Base-by-base conservation (phyloP, 1,284 basidiomycete genomes). In the Kalmanozyma brasiliensis region DNA sequence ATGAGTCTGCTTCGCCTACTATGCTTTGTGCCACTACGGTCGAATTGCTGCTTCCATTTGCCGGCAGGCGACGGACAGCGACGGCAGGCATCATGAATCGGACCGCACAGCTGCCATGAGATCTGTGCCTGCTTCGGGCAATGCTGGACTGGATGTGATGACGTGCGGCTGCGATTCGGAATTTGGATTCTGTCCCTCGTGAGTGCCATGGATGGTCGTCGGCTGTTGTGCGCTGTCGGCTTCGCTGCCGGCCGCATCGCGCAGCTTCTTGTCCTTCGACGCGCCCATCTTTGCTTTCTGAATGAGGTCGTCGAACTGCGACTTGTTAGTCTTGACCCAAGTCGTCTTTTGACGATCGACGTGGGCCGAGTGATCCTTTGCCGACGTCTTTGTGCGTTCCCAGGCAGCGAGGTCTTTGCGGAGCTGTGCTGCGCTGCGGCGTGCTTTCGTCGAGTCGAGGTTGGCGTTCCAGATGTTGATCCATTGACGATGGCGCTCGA, bases 401-500 rank as follows among this genome's bases (percentile, higher is more conserved):
- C 76, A 79, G 7, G 67, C 64, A 2, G 38, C 35, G 9, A 81
- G 61, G 19, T 73, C 67, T 19, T 60, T 63, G 17, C 70, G 48
- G 4, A 81, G 65, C 17, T 59, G 42, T n/a, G 43, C 14, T 13
- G 53, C 33, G 11, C 46, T 57, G 17, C 74, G 70, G 19, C 71
- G 49, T 10, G 59, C 68, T 16, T 68, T 70, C 1, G 74, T 64
- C 10, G 79, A 74, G 43, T 81, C 79, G 11, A 81, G 64, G 33
- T 81, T 81, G 34, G 74, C 77, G 46, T 81, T 81, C 56, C 67
- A 81, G 19, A 79, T 46, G 48, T 79, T 79, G 49, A 81, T 52
- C 77, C 77, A 81, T 24, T 79, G 76, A 2, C 76, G 66, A 38
- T 79, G 78, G 2, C 79, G 53, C 40, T 78, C 74, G 8, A 74